phyloP scores from a whole-genome alignment of 2,329 filamentous ascomycete species.

The Akanthomyces dipterigenus region DNA sequence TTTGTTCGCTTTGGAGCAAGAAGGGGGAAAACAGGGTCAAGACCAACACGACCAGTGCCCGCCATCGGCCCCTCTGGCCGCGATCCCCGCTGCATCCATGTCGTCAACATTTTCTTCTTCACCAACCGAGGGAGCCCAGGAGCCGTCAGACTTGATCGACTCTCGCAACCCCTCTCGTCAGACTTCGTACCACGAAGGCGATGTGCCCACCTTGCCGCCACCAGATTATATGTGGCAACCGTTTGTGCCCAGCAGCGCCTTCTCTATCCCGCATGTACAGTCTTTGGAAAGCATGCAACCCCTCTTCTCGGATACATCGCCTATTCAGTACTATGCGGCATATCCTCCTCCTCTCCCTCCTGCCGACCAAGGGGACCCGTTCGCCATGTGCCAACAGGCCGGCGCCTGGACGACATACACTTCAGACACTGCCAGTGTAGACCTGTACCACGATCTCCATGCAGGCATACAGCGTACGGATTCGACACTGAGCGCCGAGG shows the following conservation, averaged over 20 bases:
- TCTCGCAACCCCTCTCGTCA: slow-evolving; percentile 6
- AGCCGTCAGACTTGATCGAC: not conserved
- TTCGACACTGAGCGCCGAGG: not conserved
- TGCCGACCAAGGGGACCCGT: not conserved
- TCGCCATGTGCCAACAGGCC: not conserved
- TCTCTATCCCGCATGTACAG: not conserved
- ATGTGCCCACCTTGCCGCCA: not conserved
- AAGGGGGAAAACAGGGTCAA: not conserved
- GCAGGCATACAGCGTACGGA: not conserved
- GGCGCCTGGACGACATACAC: not conserved
- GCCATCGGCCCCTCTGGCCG: not conserved
- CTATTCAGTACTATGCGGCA: not conserved
- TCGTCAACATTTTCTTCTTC: slow-evolving; percentile 2
- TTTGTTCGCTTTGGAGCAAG: not conserved
- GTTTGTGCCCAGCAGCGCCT: not conserved
- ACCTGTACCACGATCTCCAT: not conserved
- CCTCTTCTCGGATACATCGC: not conserved
- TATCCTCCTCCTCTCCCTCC: not conserved
- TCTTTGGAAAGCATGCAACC: not conserved
- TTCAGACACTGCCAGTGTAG: not conserved
- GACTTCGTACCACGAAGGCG: slow-evolving; percentile 1
- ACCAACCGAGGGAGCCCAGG: not conserved
- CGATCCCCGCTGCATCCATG: slow-evolving; percentile 1
- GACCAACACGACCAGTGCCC: not conserved
- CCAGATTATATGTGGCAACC: not conserved